These are phyloP conservation scores for Penicillium sp. DNA, from an alignment of 2,329 filamentous ascomycete species.

Conservation along the genomic window DNA sequence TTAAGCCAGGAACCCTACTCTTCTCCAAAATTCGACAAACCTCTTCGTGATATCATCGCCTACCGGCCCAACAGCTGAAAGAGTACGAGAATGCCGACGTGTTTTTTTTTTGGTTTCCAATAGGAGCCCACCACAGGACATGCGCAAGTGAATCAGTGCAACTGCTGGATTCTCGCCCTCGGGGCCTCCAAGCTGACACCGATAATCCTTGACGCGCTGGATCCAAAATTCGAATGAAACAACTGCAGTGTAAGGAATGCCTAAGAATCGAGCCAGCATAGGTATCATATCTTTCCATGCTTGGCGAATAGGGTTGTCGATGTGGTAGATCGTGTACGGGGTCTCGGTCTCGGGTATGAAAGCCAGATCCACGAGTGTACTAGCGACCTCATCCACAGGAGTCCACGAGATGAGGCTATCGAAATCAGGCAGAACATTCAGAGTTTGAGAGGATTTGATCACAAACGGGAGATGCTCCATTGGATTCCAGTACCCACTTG, in stretches of 20 bases:
- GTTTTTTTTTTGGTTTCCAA: constrained; percentile 40
- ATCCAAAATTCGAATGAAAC: constrained; percentile 48
- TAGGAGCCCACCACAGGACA: constrained; percentile 50
- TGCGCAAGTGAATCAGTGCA: constrained; percentile 38
- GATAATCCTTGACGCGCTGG: constrained; percentile 31
- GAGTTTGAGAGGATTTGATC: constrained; percentile 53
- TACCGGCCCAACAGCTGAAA: constrained; percentile 37
- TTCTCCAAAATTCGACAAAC: constrained; percentile 42
- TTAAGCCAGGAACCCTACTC: constrained; percentile 24
- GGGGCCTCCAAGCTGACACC: background rate
- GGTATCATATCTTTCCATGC: constrained; percentile 41
- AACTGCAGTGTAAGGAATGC: constrained; percentile 31
- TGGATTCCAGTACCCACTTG: constrained; percentile 58
- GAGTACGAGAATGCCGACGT: constrained; percentile 37
- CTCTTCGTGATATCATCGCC: constrained; percentile 30
- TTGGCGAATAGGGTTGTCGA: constrained; percentile 50
- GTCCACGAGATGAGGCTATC: constrained; percentile 48
- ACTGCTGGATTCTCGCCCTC: constrained; percentile 33
- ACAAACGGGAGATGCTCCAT: constrained; percentile 55
- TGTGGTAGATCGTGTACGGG: constrained; percentile 44
- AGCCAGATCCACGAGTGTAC: constrained; percentile 35
- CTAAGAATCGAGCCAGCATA: constrained; percentile 37
- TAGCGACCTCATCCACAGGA: constrained; percentile 48
- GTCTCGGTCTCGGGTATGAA: constrained; percentile 14
- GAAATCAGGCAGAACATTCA: constrained; percentile 47